Conservation (phyloP, 139 green algal species). For the Volvox reticuliferus region DNA sequence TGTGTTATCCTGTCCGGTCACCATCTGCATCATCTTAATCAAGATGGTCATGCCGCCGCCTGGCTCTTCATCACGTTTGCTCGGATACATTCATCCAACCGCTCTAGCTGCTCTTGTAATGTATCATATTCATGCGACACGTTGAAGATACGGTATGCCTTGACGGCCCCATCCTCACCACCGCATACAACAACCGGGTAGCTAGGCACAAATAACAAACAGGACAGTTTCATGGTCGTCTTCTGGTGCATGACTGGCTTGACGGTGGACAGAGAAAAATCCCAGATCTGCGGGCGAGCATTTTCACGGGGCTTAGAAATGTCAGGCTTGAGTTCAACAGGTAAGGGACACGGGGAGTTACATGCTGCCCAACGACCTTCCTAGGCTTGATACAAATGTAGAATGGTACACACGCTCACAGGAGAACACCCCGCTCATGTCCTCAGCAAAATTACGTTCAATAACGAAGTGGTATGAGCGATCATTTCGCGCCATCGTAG, state of each 20-base stretch:
- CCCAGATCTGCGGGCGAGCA: constrained; percentile 77
- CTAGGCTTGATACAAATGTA: too few relatives aligned
- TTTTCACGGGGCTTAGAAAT: too few relatives aligned
- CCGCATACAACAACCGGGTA: constrained; percentile 77
- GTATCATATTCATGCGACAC: constrained; percentile 65
- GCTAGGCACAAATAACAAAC: constrained; percentile 70
- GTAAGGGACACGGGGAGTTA: too few relatives aligned
- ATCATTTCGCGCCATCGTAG: too few relatives aligned
- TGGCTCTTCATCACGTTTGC: constrained; percentile 77
- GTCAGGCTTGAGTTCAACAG: too few relatives aligned
- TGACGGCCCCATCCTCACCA: constrained; percentile 67
- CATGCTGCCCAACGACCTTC: too few relatives aligned
- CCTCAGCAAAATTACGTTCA: too few relatives aligned
- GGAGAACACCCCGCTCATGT: too few relatives aligned
- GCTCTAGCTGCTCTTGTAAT: constrained; percentile 59
- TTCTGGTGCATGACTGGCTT: constrained; percentile 77
- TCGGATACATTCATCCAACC: constrained; percentile 72
- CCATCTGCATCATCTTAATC: too few relatives aligned
- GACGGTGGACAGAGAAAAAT: constrained; percentile 80
- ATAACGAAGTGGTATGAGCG: too few relatives aligned
- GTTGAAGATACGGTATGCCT: constrained; percentile 70
- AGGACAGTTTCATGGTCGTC: constrained; percentile 61
- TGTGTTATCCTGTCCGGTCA: too few relatives aligned
- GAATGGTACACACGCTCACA: too few relatives aligned
- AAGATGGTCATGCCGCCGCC: constrained; percentile 10